Evolutionary conservation across 78 protist species (phyloP), one percentile per base, ranked within the genome.

Genomic region (Pigoraptor vietnamica): DNA sequence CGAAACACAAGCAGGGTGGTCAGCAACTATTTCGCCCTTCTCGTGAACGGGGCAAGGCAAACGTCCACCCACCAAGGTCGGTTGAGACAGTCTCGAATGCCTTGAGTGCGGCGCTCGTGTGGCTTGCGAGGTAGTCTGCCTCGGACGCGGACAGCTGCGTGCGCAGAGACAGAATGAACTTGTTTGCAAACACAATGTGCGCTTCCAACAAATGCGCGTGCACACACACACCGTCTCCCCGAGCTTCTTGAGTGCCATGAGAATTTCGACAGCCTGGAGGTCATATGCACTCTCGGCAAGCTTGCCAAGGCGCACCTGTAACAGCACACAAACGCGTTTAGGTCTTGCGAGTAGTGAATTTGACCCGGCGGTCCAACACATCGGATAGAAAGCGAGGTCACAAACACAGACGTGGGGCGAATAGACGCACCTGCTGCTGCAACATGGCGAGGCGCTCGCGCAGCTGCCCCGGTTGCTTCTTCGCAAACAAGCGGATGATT

Each of bases 401-500:
- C 9, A 48, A 19, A 48, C 67, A 48, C 67, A 48, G 34, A 82
- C 19, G 2, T 82, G 1, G 19, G 9, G 83, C 83, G 33, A 79
- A 79, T 79, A 6, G n/a, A n/a, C 2, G 0, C 34, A 37, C 56
- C 23, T 86, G 33, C 33, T 23, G 39, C n/a, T 37, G 14, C 32
- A 82, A 1, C 0, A 36, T 36, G 39, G 81, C 34, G 34, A 96
- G 56, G 48, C 93, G 93, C 34, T 48, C 86, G 34, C 98, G 84
- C 40, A 97, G 92, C 55, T 37, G 82, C 29, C 90, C 92, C 86
- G 96, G 95, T 91, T 97, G 94, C 84, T 94, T 91, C 88, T 96
- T 95, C 23, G 98, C 98, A 81, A 97, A 97, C 82, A 97, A 33
- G 35, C 93, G 91, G 81, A 97, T 95, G 90, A 97, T 96, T 56